These are phyloP conservation scores for Volutella citrinella DNA, from an alignment of 2,329 filamentous ascomycete genomes.

Conservation along the genomic window DNA sequence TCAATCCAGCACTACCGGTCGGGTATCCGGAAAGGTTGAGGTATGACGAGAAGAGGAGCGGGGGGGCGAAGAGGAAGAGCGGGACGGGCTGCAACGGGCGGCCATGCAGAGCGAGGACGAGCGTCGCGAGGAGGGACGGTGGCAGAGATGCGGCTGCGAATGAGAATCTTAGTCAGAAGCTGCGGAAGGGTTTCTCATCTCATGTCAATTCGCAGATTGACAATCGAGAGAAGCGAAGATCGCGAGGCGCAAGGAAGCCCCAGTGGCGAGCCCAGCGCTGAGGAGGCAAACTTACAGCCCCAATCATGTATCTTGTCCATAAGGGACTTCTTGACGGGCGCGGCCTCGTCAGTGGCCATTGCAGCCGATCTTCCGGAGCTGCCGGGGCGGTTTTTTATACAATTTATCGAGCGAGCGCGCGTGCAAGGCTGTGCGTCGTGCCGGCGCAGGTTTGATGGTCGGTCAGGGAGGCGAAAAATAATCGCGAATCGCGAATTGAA, in stretches of 20 bases:
- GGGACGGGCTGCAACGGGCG: slow-evolving; percentile 51
- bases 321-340: slow-evolving; percentile 30
- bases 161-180: slow-evolving; percentile 8
- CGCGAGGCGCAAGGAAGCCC: background rate
- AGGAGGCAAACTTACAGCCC: slow-evolving; percentile 43
- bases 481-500: no score
- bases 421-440: no score
- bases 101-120: slow-evolving; percentile 54
- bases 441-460: no score
- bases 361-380: background rate
- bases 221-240: no score
- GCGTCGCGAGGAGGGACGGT: slow-evolving; percentile 52
- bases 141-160: slow-evolving; percentile 50
- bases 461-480: no score
- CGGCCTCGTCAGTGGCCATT: slow-evolving; percentile 28
- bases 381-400: no score
- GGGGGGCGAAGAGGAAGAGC: slow-evolving; percentile 49
- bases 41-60: slow-evolving; percentile 56
- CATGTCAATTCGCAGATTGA: no score
- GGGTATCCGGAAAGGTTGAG: slow-evolving; percentile 58
- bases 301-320: slow-evolving; percentile 40
- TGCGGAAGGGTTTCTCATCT: no score
- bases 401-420: no score
- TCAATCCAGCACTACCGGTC: slow-evolving; percentile 54
- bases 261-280: background rate